Conservation (phyloP, 2,329 filamentous ascomycete genomes). For the Pyrenochaeta sp. region DNA sequence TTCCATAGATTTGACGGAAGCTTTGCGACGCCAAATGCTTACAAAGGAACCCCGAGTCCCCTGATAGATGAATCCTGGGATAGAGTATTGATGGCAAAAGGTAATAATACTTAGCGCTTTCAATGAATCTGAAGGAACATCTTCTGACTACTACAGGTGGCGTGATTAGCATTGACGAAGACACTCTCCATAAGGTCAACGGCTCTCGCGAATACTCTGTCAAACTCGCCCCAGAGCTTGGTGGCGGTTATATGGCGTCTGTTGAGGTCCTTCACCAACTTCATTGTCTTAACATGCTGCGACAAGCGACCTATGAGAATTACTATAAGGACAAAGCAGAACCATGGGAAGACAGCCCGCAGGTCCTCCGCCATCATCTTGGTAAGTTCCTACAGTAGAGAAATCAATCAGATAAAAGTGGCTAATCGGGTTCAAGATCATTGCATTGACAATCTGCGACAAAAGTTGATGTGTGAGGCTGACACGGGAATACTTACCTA, state of each 20-base stretch:
- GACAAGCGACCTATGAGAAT: background rate
- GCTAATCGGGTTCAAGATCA: conserved; percentile 5
- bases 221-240: background rate
- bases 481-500: conserved; percentile 14
- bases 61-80: background rate
- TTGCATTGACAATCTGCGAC: conserved; percentile 15
- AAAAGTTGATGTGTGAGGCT: conserved; percentile 18
- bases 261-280: background rate
- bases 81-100: background rate
- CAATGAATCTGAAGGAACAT: background rate
- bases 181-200: background rate
- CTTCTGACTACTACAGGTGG: background rate
- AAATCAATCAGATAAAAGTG: background rate
- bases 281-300: background rate
- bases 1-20: background rate
- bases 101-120: background rate
- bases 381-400: background rate
- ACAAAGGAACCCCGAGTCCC: background rate
- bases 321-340: background rate
- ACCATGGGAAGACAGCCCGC: background rate
- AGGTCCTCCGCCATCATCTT: background rate
- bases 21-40: background rate
- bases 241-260: background rate
- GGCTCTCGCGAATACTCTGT: background rate
- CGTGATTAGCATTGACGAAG: background rate